Percentiles rank a stretch among this genome's conserved stretches.
Evolutionary conservation across 768 basidiomycete genomes (phyloP).

Genomic region (Ramaria sp.): DNA sequence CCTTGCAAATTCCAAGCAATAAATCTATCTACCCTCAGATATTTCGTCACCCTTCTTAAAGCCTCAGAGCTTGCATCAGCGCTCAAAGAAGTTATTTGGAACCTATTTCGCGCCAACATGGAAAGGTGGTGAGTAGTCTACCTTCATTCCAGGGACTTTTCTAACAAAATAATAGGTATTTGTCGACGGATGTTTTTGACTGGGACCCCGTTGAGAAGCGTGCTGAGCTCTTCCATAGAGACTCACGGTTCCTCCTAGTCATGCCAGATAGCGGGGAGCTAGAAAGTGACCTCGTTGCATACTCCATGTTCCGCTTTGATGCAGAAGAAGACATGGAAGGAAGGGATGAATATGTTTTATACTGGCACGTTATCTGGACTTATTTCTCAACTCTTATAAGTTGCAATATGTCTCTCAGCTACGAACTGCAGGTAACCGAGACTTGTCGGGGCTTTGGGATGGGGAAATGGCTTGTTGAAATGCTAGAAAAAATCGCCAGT

Average conservation of each 20-base stretch:
- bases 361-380: conserved; percentile 43
- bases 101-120: conserved; percentile 3
- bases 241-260: conserved; percentile 52
- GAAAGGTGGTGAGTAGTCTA: conserved; percentile 1
- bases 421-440: conserved; percentile 60
- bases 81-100: background rate
- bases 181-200: conserved; percentile 29
- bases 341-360: conserved; percentile 41
- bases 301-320: conserved; percentile 65
- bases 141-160: background rate
- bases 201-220: conserved; percentile 51
- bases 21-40: background rate
- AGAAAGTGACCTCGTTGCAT: conserved; percentile 25
- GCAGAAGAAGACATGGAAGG: conserved; percentile 33
- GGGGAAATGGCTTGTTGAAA: conserved; percentile 43
- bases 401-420: conserved; percentile 31
- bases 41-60: background rate
- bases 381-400: background rate
- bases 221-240: conserved; percentile 46
- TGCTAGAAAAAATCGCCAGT: conserved; percentile 38
- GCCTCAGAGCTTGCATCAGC: background rate
- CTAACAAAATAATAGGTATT: background rate
- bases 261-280: conserved; percentile 13
- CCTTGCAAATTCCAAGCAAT: background rate
- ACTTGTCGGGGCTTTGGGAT: conserved; percentile 40